Evolutionary conservation across 2,329 filamentous ascomycete species (phyloP), one percentile per base, ranked within the genome.

Genomic region (Fusarium lateritium): DNA sequence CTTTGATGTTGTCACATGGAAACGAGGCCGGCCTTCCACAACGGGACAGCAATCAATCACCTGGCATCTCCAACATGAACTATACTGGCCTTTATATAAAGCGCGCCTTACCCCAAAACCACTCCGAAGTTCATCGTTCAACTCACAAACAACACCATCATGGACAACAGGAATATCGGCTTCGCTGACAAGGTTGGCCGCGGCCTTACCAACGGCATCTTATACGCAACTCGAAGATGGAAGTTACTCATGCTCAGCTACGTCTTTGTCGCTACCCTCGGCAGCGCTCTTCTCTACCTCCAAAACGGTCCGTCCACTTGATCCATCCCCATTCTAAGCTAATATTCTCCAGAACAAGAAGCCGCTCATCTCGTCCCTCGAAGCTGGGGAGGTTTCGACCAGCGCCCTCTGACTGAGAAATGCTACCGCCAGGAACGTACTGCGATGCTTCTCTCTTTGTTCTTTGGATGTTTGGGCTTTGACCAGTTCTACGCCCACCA

Each of bases 401-500:
- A 72, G 7, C 70, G 60, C 2, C 70, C 69, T 4, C 46, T 36
- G 19, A 62, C 62, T 6, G 33, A 61, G 5, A 71, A 59, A 47
- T 73, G 69, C 38, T 73, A 72, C 24, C 50, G 44, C 4, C 70
- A 74, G 44, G 69, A 73, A 44, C 62, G 69, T 15, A 70, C 62
- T 1, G 72, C 69, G 4, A 69, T 73, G 59, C 50, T 71, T 10
- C 72, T 73, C 22, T 40, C 34, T 5, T 24, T 70, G 1, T 54
- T 70, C 14, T 28, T 70, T 0, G 69, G 70, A n/a, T 2, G 3
- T 10, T 11, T 71, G 2, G 70, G 70, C 2, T 14, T 62, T 5
- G 70, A 73, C 40, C 69, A 73, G 26, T 73, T 60, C 39, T 73
- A 73, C 36, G 71, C 66, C 6, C 56, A 59, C 28, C 70, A 68